phyloP scores from a whole-genome alignment of 2,329 filamentous ascomycete genomes.

The Zymoseptoria pseudotritici region DNA sequence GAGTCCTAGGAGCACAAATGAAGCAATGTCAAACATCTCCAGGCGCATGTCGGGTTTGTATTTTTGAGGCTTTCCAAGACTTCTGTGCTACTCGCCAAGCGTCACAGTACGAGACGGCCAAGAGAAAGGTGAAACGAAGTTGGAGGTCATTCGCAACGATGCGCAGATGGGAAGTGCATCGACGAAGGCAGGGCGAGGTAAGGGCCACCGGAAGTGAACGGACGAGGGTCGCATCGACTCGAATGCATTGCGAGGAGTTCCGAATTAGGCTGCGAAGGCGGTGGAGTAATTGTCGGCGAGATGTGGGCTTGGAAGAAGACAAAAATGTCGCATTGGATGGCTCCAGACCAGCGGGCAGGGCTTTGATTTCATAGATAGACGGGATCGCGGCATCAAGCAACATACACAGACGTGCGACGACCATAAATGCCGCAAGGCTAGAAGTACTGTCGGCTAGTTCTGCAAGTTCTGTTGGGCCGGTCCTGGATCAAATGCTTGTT shows the following conservation, averaged over 20 bases:
- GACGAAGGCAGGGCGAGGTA: not conserved
- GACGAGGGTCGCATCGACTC: not conserved
- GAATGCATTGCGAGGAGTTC: not conserved
- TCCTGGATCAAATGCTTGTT: not conserved
- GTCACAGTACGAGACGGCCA: not conserved
- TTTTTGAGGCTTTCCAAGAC: not conserved
- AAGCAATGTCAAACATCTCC: not conserved
- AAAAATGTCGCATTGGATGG: not conserved
- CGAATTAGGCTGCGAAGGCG: not conserved
- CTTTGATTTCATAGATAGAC: not conserved
- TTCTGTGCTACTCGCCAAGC: not conserved
- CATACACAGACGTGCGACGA: not conserved
- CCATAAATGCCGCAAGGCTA: not conserved
- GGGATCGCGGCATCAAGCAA: not conserved
- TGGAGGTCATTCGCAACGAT: not conserved
- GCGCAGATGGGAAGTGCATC: not conserved
- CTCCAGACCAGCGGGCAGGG: not conserved
- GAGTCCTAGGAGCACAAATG: not conserved
- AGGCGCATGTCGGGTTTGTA: not conserved
- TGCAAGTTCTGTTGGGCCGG: slow-evolving; percentile 1
- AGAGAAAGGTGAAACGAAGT: not conserved
- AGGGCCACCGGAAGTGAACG: not conserved
- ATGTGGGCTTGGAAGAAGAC: not conserved
- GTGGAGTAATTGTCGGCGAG: not conserved
- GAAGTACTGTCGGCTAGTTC: not conserved